These are phyloP conservation scores for Hyphopichia fennica DNA, from an alignment of 1,139 yeast species.

Conservation along the genomic window DNA sequence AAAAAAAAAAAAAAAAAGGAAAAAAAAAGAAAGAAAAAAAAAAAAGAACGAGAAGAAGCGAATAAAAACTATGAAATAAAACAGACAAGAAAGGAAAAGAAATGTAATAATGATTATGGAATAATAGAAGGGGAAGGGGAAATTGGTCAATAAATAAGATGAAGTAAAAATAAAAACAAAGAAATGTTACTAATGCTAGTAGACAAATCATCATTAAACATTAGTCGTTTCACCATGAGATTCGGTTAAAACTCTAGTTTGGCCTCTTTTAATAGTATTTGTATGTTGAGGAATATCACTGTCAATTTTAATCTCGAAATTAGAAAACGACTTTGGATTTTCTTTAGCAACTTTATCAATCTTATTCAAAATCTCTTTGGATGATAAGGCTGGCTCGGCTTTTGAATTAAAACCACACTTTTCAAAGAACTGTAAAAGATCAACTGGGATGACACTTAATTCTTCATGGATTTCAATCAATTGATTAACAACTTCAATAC, in stretches of 20 bases:
- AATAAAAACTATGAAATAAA: no score
- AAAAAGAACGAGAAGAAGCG: no score
- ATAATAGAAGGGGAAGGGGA: no score
- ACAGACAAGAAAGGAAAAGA: no score
- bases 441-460: slow-evolving; percentile 72
- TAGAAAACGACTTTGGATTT: slow-evolving; percentile 15
- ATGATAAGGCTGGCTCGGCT: slow-evolving; percentile 14
- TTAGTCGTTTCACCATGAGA: slow-evolving; percentile 26
- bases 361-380: slow-evolving; percentile 40
- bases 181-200: background rate
- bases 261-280: slow-evolving; percentile 38
- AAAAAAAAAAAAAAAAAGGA: background rate
- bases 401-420: slow-evolving; percentile 27
- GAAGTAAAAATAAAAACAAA: background rate
- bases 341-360: slow-evolving; percentile 18
- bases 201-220: slow-evolving; percentile 2
- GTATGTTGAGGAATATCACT: slow-evolving; percentile 19
- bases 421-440: slow-evolving; percentile 40
- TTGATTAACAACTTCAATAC: slow-evolving; percentile 86
- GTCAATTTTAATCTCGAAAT: slow-evolving; percentile 20
- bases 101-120: no score
- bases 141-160: background rate
- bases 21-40: background rate
- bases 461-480: slow-evolving; percentile 84
- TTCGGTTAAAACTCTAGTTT: slow-evolving; percentile 29